These are phyloP conservation scores for Colletotrichum sp. DNA, from an alignment of 2,329 filamentous ascomycete genomes.

Conservation along the genomic window DNA sequence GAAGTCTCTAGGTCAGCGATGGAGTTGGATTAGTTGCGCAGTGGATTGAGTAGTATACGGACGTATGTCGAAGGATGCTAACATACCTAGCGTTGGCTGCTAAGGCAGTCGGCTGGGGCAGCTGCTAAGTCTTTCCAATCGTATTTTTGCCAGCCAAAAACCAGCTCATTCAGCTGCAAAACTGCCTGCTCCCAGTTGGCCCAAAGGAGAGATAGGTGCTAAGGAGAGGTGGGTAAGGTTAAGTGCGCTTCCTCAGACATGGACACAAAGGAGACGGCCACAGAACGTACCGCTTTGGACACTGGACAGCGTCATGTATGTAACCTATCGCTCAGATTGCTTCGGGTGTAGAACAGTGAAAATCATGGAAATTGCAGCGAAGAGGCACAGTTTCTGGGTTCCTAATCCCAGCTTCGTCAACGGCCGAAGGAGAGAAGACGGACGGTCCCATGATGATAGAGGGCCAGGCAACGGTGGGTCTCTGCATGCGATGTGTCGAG, in stretches of 20 bases:
- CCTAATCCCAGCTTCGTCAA: not conserved
- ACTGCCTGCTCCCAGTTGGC: not conserved
- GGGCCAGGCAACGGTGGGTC: not conserved
- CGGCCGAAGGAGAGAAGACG: not conserved
- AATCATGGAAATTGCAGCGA: not conserved
- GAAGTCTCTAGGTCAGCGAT: not conserved
- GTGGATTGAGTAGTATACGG: constrained; percentile 7
- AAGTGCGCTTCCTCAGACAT: not conserved
- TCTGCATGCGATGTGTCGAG: not conserved
- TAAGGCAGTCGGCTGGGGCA: not conserved
- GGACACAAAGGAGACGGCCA: not conserved
- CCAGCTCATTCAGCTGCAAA: not conserved
- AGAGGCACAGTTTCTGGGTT: not conserved
- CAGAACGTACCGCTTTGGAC: not conserved
- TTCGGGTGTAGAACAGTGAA: not conserved
- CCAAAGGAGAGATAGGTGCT: not conserved
- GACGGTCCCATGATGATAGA: not conserved
- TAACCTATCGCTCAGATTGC: not conserved
- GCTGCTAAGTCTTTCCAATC: not conserved
- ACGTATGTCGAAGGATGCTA: constrained; percentile 2
- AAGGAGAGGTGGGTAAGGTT: not conserved
- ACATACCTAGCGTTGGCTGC: not conserved
- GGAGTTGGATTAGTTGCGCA: not conserved
- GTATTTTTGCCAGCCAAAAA: not conserved
- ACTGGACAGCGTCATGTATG: not conserved